Percentiles rank a stretch among this genome's conserved stretches.
Evolutionary conservation across 352 stramenopile genomes (phyloP).

Genomic region (Phytophthora capsici): DNA sequence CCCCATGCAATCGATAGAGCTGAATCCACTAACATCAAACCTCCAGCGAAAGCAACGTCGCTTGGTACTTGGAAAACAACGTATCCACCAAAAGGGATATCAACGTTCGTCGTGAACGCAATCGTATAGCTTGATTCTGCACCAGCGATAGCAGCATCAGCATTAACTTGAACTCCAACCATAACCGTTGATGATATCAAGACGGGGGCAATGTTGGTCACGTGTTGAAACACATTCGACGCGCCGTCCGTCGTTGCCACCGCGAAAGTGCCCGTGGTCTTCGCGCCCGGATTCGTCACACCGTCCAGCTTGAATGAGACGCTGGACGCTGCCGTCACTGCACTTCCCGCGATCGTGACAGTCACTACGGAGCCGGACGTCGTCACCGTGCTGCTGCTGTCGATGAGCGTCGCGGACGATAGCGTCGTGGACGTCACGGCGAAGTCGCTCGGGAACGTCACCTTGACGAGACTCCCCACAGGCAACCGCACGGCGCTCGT

Average conservation of each 20-base stretch:
- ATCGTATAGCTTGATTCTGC: slow-evolving; percentile 25
- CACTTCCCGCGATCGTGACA: too few relatives aligned
- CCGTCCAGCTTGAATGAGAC: too few relatives aligned
- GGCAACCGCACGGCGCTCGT: slow-evolving; percentile 45
- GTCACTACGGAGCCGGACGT: slow-evolving; percentile 3
- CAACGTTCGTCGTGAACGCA: slow-evolving; percentile 17
- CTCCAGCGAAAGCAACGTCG: slow-evolving; percentile 11
- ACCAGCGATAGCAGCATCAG: slow-evolving; percentile 29
- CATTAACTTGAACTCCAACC: neutral
- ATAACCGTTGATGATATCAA: slow-evolving; percentile 11
- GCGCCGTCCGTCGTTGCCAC: too few relatives aligned
- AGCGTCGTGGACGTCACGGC: slow-evolving; percentile 29
- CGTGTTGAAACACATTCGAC: too few relatives aligned
- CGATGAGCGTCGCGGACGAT: slow-evolving; percentile 34
- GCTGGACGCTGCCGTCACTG: too few relatives aligned
- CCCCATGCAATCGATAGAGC: neutral
- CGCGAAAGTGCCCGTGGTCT: too few relatives aligned
- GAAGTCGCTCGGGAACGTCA: slow-evolving; percentile 52
- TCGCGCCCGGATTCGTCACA: too few relatives aligned
- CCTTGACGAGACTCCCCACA: slow-evolving; percentile 39
- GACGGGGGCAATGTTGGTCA: too few relatives aligned
- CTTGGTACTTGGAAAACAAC: slow-evolving; percentile 28
- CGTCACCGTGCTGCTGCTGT: slow-evolving; percentile 31
- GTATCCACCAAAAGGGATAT: slow-evolving; percentile 33
- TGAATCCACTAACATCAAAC: slow-evolving; percentile 25